Evolutionary conservation across 2,329 filamentous ascomycete species (phyloP), one percentile per base, ranked within the genome.

Genomic region (Cladosporium sp.): DNA sequence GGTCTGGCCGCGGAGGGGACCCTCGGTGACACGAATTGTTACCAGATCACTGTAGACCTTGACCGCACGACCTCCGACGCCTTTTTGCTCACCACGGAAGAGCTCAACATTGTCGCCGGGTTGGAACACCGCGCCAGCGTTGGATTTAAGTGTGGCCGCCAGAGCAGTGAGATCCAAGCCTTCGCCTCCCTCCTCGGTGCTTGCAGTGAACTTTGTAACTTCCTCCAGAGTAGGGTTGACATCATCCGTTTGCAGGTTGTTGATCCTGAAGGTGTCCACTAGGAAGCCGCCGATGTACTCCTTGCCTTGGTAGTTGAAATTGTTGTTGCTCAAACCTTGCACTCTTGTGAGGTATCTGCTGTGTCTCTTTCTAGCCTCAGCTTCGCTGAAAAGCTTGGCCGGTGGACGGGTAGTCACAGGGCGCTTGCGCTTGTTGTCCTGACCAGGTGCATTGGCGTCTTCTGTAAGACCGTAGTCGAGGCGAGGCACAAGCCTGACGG

Each of bases 91-190:
- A 58, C 93, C 93, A 51, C 91, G 84, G 68, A 91, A 97, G 38
- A 99, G 89, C 69, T 97, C 92, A 18, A 99, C 91, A n/a, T 91
- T 84, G 67, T 99, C 93, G 29, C 95, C 95, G 3, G 91, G 88
- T 4, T 95, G 80, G 63, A 96, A 99, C 3, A 87, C 86, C 29
- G 91, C 86, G 7, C 84, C 83, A 53, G 87, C 88, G 58, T 84
- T 87, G 53, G 89, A 88, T 66, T 95, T 96, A 48, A 97, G 76
- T 58, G 89, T 96, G 43, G 90, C 88, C 7, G 92, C 90, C 47
- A 99, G 78, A 1, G 92, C 90, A 62, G 91, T 87, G 38, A 99
- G 79, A 71, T 99, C 93, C 30, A 99, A 79, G 57, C 95, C 95
- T 61, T 96, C 90, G 0, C 89, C 91, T 15, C 93, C 93, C 66